phyloP scores from a whole-genome alignment of 2,329 filamentous ascomycete species.

The Pseudofabraea citricarpa region DNA sequence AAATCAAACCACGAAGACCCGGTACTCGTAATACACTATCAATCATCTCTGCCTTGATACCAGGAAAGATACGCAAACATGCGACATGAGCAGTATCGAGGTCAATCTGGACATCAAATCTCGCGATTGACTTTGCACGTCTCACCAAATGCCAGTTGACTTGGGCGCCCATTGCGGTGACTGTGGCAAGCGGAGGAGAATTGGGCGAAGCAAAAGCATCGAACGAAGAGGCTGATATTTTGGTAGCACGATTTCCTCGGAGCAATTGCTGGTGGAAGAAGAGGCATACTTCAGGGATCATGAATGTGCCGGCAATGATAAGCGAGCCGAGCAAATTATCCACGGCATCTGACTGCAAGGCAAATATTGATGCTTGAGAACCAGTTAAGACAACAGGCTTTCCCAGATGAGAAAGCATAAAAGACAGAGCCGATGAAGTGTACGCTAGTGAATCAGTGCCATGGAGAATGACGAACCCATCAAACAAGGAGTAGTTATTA shows the following conservation, averaged over 20 bases:
- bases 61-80: slow-evolving; percentile 67
- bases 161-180: slow-evolving; percentile 54
- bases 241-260: slow-evolving; percentile 64
- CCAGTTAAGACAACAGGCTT: slow-evolving; percentile 68
- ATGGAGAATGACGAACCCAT: slow-evolving; percentile 68
- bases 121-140: slow-evolving; percentile 50
- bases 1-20: slow-evolving; percentile 59
- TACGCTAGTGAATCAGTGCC: slow-evolving; percentile 68
- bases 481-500: slow-evolving; percentile 64
- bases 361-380: slow-evolving; percentile 62
- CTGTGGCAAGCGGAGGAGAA: slow-evolving; percentile 56
- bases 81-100: slow-evolving; percentile 63
- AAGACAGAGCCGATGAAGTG: slow-evolving; percentile 65
- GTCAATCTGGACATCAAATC: slow-evolving; percentile 57
- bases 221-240: slow-evolving; percentile 65
- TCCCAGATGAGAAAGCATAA: slow-evolving; percentile 68
- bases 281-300: slow-evolving; percentile 69
- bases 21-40: slow-evolving; percentile 59
- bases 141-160: slow-evolving; percentile 61
- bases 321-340: slow-evolving; percentile 67
- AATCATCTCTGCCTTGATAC: slow-evolving; percentile 67
- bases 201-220: slow-evolving; percentile 67
- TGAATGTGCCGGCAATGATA: slow-evolving; percentile 68
- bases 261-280: slow-evolving; percentile 71
- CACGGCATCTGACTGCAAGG: slow-evolving; percentile 66